phyloP scores from a whole-genome alignment of 371 early-diverging fungal genomes.

The Amoeboaphelidium protococcarum region DNA sequence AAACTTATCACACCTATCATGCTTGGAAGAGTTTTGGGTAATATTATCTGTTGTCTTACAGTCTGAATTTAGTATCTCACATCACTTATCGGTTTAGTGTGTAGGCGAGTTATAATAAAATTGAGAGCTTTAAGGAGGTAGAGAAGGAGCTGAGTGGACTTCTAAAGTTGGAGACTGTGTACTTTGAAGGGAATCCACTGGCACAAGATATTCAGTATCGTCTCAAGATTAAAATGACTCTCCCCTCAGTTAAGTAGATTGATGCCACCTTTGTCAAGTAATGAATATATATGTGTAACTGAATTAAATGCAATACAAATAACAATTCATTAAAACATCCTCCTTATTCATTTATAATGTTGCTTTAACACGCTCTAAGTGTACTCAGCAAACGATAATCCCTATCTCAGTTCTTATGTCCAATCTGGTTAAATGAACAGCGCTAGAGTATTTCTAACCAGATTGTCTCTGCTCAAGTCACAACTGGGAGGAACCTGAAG shows the following conservation, averaged over 20 bases:
- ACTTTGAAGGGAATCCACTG: not conserved
- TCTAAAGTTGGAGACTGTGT: not conserved
- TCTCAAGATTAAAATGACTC: not conserved
- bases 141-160: not conserved
- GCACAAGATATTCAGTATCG: not conserved
- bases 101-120: not conserved
- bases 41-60: too few relatives aligned
- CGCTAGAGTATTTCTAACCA: slow-evolving; percentile 25
- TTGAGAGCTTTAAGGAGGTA: not conserved
- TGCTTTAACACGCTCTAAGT: slow-evolving; percentile 16
- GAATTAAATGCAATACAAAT: not conserved
- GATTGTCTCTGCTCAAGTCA: slow-evolving; percentile 7
- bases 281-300: not conserved
- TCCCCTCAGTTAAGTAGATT: not conserved
- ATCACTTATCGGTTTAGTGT: too few relatives aligned
- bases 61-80: too few relatives aligned
- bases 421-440: slow-evolving; percentile 27
- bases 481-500: slow-evolving; percentile 9
- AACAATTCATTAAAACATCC: not conserved
- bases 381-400: slow-evolving; percentile 25
- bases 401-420: slow-evolving; percentile 10
- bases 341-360: slow-evolving; percentile 3
- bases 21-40: not conserved
- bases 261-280: not conserved
- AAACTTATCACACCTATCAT: not conserved